Percentiles rank a stretch among this genome's conserved stretches.
Evolutionary conservation across 2,329 filamentous ascomycete genomes (phyloP).

Genomic region (Ophiostoma montium): DNA sequence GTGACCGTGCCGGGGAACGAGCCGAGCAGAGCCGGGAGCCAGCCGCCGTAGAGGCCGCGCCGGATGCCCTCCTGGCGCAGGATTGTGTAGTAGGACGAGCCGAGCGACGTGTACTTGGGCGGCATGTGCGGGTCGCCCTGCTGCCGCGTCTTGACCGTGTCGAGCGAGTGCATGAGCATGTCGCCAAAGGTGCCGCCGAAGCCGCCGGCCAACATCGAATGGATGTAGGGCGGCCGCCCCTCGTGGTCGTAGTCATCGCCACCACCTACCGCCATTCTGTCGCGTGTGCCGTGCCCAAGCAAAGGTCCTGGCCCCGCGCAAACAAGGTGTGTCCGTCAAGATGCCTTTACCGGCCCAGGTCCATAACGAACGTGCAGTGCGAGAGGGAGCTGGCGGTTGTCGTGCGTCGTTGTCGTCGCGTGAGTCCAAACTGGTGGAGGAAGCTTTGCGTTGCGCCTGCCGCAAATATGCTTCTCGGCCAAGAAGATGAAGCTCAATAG

Average conservation of each 20-base stretch:
- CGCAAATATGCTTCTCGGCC: too few species aligned
- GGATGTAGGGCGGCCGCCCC: conserved; percentile 46
- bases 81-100: conserved; percentile 84
- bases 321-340: conserved; percentile 6
- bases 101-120: conserved; percentile 82
- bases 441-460: neutral
- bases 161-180: conserved; percentile 96
- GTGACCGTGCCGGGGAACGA: conserved; percentile 88
- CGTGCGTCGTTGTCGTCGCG: neutral
- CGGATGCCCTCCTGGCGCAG: conserved; percentile 80
- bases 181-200: conserved; percentile 87
- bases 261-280: conserved; percentile 15
- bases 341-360: conserved; percentile 6
- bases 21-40: conserved; percentile 75
- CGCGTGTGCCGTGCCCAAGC: neutral
- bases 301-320: conserved; percentile 2
- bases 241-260: conserved; percentile 30
- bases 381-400: too few species aligned
- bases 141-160: conserved; percentile 96
- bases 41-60: conserved; percentile 84
- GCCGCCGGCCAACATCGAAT: conserved; percentile 88
- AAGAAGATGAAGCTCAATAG: too few species aligned
- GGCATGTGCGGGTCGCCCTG: conserved; percentile 91
- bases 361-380: neutral
- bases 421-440: neutral